Evolutionary conservation across 1,139 yeast species (phyloP).

Genomic region (Blastobotrys serpentis): DNA sequence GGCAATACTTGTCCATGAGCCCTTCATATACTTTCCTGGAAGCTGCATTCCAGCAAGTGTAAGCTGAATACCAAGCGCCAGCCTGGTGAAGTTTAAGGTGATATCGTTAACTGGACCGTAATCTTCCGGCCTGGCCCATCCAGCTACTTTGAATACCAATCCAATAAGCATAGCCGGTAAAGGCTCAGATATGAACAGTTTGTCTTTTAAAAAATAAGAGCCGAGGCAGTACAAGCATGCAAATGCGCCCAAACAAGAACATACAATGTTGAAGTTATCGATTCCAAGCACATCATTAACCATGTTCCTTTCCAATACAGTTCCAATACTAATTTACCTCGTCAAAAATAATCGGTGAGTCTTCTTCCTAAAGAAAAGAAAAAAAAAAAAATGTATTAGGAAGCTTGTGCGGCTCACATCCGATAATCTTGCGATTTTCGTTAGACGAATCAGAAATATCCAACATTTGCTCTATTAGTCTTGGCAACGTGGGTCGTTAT

Average conservation of each 20-base stretch:
- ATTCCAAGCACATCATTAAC: slow-evolving; percentile 10
- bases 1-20: slow-evolving; percentile 37
- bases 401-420: no score
- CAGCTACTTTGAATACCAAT: slow-evolving; percentile 28
- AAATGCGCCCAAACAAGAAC: slow-evolving; percentile 36
- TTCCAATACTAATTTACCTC: no score
- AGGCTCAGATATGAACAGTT: slow-evolving; percentile 34
- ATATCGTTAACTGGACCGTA: slow-evolving; percentile 28
- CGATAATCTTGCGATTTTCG: no score
- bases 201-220: slow-evolving; percentile 32
- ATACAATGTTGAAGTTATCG: slow-evolving; percentile 32
- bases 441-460: no score
- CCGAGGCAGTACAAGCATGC: slow-evolving; percentile 32
- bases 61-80: slow-evolving; percentile 45
- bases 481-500: no score
- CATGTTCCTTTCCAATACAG: background rate
- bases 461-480: no score
- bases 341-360: background rate
- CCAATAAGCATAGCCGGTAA: slow-evolving; percentile 37
- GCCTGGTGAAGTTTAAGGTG: slow-evolving; percentile 41
- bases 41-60: slow-evolving; percentile 45
- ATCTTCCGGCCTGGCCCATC: slow-evolving; percentile 29
- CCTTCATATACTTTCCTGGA: slow-evolving; percentile 42
- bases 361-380: no score
- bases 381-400: no score